These are phyloP conservation scores for Tuber borchii DNA, from an alignment of 495 filamentous ascomycete species.

Conservation along the genomic window DNA sequence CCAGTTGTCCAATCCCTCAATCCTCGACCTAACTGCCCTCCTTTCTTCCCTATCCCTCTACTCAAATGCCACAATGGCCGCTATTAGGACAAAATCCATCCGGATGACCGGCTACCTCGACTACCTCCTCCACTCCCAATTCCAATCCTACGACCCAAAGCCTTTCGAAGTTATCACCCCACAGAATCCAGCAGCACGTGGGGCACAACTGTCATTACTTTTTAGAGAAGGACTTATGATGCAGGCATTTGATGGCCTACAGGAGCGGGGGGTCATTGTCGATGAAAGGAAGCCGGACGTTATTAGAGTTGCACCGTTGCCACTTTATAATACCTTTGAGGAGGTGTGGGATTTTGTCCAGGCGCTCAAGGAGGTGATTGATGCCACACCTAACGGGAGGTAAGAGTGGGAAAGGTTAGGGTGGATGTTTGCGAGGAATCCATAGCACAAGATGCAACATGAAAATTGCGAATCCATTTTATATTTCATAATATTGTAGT, in stretches of 20 bases:
- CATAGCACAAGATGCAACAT: neutral
- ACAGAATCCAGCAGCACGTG: conserved; percentile 59
- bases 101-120: conserved; percentile 75
- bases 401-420: neutral
- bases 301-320: conserved; percentile 82
- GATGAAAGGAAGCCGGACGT: conserved; percentile 90
- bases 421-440: neutral
- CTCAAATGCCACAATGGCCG: conserved; percentile 60
- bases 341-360: conserved; percentile 74
- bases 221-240: conserved; percentile 64
- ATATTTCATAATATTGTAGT: neutral
- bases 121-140: conserved; percentile 50
- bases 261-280: conserved; percentile 66
- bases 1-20: conserved; percentile 62
- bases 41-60: conserved; percentile 75
- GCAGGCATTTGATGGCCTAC: conserved; percentile 59
- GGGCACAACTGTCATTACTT: conserved; percentile 77
- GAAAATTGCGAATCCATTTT: neutral
- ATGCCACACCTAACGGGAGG: conserved; percentile 45
- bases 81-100: conserved; percentile 67
- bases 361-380: conserved; percentile 54
- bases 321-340: conserved; percentile 76
- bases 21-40: conserved; percentile 63
- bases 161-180: conserved; percentile 80
- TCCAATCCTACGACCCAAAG: conserved; percentile 33